Conservation (phyloP, 805 yeast species). For the Lipomyces orientalis region DNA sequence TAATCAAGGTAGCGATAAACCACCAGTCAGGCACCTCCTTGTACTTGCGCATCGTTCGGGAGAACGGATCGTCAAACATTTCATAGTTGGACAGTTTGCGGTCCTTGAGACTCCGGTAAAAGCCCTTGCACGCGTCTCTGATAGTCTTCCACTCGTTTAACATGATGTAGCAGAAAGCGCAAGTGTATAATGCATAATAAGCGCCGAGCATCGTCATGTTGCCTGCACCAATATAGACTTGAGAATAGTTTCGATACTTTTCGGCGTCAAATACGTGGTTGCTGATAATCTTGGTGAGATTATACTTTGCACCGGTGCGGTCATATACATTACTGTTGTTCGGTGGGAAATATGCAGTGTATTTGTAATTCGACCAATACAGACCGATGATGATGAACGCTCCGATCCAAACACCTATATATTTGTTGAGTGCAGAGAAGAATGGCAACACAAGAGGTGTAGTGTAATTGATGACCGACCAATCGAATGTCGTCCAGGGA, state of each 20-base stretch:
- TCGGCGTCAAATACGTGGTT: conserved; percentile 39
- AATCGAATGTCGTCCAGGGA: conserved; percentile 69
- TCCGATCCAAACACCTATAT: conserved; percentile 49
- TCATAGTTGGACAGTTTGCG: conserved; percentile 59
- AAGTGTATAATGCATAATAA: conserved; percentile 56
- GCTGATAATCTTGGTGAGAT: conserved; percentile 51
- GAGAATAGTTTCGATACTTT: conserved; percentile 26
- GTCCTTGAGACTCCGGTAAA: conserved; percentile 51
- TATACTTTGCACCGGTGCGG: conserved; percentile 53
- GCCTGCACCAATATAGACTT: conserved; percentile 47
- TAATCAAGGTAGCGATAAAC: conserved; percentile 48
- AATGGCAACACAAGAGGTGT: conserved; percentile 53
- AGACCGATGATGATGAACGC: conserved; percentile 42
- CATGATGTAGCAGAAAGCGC: conserved; percentile 66
- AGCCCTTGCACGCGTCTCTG: conserved; percentile 63
- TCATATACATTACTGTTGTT: conserved; percentile 51
- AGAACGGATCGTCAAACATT: conserved; percentile 47
- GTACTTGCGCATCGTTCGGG: conserved; percentile 54
- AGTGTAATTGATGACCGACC: conserved; percentile 49
- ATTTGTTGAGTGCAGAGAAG: conserved; percentile 46
- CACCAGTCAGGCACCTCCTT: conserved; percentile 62
- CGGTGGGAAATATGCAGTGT: conserved; percentile 59
- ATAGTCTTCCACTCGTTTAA: conserved; percentile 64
- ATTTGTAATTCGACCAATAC: conserved; percentile 55
- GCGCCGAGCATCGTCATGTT: conserved; percentile 53